phyloP scores from a whole-genome alignment of 345 rosid species.

The Pistacia integerrima region DNA sequence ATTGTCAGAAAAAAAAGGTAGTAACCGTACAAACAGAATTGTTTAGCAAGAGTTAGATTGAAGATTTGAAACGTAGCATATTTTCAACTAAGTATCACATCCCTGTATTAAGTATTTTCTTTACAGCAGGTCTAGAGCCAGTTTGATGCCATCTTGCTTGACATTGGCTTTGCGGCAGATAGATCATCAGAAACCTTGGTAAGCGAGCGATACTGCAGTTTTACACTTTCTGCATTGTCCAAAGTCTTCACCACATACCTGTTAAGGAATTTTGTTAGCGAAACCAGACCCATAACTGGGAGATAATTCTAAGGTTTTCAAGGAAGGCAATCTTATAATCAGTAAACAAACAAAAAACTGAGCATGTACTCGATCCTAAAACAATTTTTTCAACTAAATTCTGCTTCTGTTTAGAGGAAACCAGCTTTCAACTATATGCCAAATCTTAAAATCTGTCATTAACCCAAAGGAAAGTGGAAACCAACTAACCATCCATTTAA shows the following conservation, averaged over 20 bases:
- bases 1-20: constrained; percentile 6
- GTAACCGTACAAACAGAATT: neutral
- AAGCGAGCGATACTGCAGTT: constrained; percentile 86
- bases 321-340: neutral
- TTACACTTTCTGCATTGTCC: constrained; percentile 91
- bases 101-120: neutral
- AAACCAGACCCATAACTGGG: neutral
- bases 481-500: constrained; percentile 86
- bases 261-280: constrained; percentile 13
- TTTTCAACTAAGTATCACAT: neutral
- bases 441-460: neutral
- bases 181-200: constrained; percentile 62
- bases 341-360: neutral
- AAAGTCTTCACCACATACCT: constrained; percentile 94
- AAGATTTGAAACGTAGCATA: neutral
- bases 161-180: constrained; percentile 35
- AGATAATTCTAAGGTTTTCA: neutral
- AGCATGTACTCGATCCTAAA: neutral
- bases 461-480: neutral
- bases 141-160: constrained; percentile 56
- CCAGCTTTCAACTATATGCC: neutral
- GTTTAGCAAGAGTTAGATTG: constrained; percentile 20
- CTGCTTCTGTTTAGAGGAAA: neutral
- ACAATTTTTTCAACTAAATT: neutral
- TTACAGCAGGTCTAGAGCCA: constrained; percentile 48